These are phyloP conservation scores for Leccinum subtestaceum DNA, from an alignment of 768 basidiomycete species.

Conservation along the genomic window DNA sequence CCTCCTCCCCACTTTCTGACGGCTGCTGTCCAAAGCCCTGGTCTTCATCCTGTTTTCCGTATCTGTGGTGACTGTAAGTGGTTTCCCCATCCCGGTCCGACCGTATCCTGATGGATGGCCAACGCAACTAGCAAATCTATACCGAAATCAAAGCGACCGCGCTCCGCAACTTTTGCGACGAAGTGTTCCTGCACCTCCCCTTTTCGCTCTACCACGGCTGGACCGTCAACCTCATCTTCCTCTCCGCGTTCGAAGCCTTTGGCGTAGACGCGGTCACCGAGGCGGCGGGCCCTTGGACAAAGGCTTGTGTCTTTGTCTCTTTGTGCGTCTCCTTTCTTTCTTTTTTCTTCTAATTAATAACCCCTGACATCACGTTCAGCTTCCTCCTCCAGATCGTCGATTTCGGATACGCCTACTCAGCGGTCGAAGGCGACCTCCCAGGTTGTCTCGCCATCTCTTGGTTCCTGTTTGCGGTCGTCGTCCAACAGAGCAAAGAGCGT, in stretches of 20 bases:
- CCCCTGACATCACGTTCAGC: constrained; percentile 23
- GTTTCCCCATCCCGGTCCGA: neutral
- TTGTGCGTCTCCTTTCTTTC: no score
- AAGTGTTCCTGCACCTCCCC: constrained; percentile 68
- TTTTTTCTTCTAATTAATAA: no score
- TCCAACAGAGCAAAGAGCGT: constrained; percentile 40
- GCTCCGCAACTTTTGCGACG: constrained; percentile 49
- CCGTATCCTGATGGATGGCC: neutral
- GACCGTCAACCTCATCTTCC: constrained; percentile 50
- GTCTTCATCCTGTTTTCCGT: constrained; percentile 44
- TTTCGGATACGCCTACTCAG: constrained; percentile 64
- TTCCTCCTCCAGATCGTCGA: constrained; percentile 58
- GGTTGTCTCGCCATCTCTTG: constrained; percentile 66
- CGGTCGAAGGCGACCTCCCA: constrained; percentile 62
- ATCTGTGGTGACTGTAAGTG: constrained; percentile 49
- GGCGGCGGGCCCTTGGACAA: constrained; percentile 56
- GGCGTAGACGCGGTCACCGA: constrained; percentile 54
- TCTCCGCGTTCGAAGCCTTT: constrained; percentile 60
- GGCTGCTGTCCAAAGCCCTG: constrained; percentile 27
- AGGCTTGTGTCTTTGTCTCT: constrained; percentile 60
- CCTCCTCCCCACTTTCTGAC: constrained; percentile 6
- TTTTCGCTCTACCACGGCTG: constrained; percentile 71
- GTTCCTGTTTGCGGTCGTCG: constrained; percentile 65
- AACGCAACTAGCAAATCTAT: constrained; percentile 52
- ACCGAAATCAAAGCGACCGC: constrained; percentile 60